Base-by-base conservation (phyloP, 805 yeast species). In the Yarrowia sp. region DNA sequence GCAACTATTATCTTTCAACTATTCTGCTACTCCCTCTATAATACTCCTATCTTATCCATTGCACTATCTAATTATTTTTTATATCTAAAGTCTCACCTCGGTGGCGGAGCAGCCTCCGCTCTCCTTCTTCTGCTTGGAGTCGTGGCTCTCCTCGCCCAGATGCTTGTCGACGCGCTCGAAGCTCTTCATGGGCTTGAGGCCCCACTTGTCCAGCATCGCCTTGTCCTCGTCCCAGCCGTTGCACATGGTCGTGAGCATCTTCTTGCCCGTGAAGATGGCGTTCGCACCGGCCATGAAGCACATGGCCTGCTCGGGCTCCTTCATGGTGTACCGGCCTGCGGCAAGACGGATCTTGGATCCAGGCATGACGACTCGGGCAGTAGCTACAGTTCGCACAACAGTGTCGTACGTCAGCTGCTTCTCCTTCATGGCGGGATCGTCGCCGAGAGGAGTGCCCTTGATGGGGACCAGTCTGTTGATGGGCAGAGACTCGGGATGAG, bases 171-270 rank as follows among this genome's bases (percentile, higher is more conserved):
- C 61, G 22, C 64, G 42, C 41, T 65, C 61, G 42, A 65, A 66
- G 33, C 67, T 65, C 62, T 58, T 63, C 70, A 67, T 67, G 10
- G 70, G 68, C 55, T 59, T 62, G 44, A 67, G 66, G 0, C 94
- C 94, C 92, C 92, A 88, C 67, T 80, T 83, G 6, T 73, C 70
- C 29, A 88, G 74, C 90, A 88, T 82, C 8, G 73, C 79, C 63
- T 80, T 86, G 70, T 88, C 94, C 68, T 87, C 92, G 47, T 87
- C 90, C 92, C 93, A 88, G 6, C 90, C 91, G 66, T 83, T 85
- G 70, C 93, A 87, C 84, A 84, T 83, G 4, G 94, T 88, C 2
- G 94, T 88, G 62, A 88, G 75, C 93, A 88, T 88, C 66, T 80
- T 82, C 71, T 87, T 85, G 35, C 94, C 94, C 0, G 92, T 88